Conservation (phyloP, 495 filamentous ascomycete genomes). For the Zalerion maritima region DNA sequence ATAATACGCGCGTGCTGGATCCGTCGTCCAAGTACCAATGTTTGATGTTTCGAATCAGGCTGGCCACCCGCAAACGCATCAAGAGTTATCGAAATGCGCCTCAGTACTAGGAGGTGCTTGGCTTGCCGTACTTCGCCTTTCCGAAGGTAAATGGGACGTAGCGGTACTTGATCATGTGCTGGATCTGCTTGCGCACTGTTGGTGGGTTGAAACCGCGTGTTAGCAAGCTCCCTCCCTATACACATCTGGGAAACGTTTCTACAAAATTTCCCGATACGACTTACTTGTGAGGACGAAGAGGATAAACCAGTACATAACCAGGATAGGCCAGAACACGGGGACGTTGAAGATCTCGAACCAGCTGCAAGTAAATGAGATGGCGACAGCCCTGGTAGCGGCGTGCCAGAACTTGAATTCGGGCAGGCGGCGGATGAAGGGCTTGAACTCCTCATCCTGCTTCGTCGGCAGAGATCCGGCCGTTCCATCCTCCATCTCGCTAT, state of each 20-base stretch:
- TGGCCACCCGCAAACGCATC: not conserved
- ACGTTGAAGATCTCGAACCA: constrained; percentile 93
- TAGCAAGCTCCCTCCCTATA: too few relatives aligned
- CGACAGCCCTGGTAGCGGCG: constrained; percentile 73
- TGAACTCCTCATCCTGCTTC: constrained; percentile 92
- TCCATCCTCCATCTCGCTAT: constrained; percentile 93
- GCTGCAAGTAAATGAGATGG: constrained; percentile 71
- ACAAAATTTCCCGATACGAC: constrained; percentile 18
- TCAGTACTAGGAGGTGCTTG: constrained; percentile 29
- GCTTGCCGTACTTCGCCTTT: constrained; percentile 66
- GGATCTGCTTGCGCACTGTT: constrained; percentile 91
- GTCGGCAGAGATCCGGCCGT: constrained; percentile 66
- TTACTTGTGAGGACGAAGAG: constrained; percentile 86
- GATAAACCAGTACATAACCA: constrained; percentile 97
- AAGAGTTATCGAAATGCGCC: too few relatives aligned
- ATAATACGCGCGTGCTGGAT: too few relatives aligned
- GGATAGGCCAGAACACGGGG: constrained; percentile 95
- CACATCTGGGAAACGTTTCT: not conserved
- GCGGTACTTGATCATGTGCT: constrained; percentile 99
- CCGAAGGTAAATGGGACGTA: constrained; percentile 93
- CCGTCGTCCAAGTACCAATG: not conserved
- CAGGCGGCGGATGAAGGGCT: constrained; percentile 86
- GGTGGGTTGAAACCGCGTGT: constrained; percentile 10
- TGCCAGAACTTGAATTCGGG: constrained; percentile 99
- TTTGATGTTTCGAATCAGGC: not conserved